Percentiles rank a stretch among this genome's conserved stretches.
Conservation (phyloP, 1,284 basidiomycete genomes). For the Ganoderma sinense region DNA sequence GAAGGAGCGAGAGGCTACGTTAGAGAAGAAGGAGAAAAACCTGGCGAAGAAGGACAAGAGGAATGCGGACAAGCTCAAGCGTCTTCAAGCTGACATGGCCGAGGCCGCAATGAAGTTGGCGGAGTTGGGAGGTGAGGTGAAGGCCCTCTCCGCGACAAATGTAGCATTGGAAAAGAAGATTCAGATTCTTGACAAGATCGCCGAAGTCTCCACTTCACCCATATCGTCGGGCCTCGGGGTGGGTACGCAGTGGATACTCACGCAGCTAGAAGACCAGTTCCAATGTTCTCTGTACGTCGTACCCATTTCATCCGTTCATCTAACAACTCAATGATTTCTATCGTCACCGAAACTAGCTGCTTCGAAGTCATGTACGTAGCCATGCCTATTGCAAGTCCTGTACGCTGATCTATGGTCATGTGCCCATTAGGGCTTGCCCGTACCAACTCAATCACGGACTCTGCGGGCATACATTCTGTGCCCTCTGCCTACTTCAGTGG, state of each 20-base stretch:
- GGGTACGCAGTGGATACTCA: conserved; percentile 38
- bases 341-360: conserved; percentile 39
- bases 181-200: not conserved
- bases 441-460: conserved; percentile 59
- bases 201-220: conserved; percentile 2
- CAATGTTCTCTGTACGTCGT: conserved; percentile 55
- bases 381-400: not conserved
- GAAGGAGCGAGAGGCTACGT: conserved; percentile 9
- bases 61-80: conserved; percentile 8
- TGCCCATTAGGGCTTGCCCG: conserved; percentile 56
- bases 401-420: not conserved
- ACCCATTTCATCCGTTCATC: conserved; percentile 14
- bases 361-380: conserved; percentile 49
- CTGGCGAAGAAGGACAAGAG: conserved; percentile 8
- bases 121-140: conserved; percentile 2
- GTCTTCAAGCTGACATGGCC: conserved; percentile 10
- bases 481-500: conserved; percentile 69
- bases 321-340: not conserved
- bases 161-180: conserved; percentile 1
- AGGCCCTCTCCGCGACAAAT: conserved; percentile 3
- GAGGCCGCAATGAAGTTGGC: not conserved
- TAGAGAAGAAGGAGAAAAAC: conserved; percentile 15
- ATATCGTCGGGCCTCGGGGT: not conserved
- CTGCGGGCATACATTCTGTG: conserved; percentile 74
- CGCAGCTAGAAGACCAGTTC: conserved; percentile 65